Evolutionary conservation across 495 filamentous ascomycete species (phyloP), one percentile per base, ranked within the genome.

Genomic region (Penicillium ucsense): DNA sequence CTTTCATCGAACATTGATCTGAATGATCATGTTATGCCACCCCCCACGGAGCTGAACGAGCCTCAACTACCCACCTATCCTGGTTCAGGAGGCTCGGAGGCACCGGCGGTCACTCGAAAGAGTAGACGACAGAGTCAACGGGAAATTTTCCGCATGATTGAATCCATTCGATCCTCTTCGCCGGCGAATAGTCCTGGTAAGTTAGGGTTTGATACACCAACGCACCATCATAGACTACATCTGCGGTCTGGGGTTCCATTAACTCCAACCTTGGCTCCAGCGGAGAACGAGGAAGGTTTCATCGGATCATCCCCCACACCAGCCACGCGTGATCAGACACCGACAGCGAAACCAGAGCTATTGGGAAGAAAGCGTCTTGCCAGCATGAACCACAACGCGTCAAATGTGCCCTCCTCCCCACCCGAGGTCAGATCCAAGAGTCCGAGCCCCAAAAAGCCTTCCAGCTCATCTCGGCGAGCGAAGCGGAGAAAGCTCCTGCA

Each of bases 281-380:
- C 57, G 30, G 55, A 72, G 42, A 56, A 68, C 54, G 55, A 81
- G 58, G 77, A 85, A 61, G 76, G 79, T 10, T 87, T 79, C 53
- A 70, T 91, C 37, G 79, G 78, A 3, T 94, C 86, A n/a, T 92
- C 89, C 6, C 89, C 89, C 2, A 94, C 88, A 0, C 87, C 88
- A 6, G 56, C 70, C 60, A 62, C 80, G 56, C 66, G 67, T 50
- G 62, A 65, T 29, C 62, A 60, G 45, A 57, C 61, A 20, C 60
- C 61, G 5, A 49, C 62, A 8, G 38, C 42, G 31, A 56, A 49
- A 10, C 52, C 56, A 1, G 50, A 61, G 10, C 41, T 47, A 12
- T 28, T 55, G 7, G 48, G 56, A 10, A 46, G 60, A 27, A 31
- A 49, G 27, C 32, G 54, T 20, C 53, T 57, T 6, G 50, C 51